Conservation (phyloP, 768 basidiomycete species). For the Suillus weaverae region DNA sequence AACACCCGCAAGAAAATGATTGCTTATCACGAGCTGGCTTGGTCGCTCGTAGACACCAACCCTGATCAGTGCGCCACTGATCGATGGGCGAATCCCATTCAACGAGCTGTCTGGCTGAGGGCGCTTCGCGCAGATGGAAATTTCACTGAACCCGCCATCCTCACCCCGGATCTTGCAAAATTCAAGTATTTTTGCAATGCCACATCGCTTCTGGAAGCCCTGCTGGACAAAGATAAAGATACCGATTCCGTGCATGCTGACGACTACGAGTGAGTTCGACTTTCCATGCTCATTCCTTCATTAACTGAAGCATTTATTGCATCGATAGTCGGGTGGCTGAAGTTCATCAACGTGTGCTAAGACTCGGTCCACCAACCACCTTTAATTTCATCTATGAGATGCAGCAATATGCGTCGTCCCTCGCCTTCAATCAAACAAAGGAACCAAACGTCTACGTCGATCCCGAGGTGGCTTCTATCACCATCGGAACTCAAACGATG, state of each 20-base stretch:
- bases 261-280: background rate
- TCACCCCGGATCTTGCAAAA: background rate
- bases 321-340: background rate
- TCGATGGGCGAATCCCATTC: background rate
- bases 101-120: background rate
- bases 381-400: background rate
- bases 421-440: background rate
- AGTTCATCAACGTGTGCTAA: background rate
- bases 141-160: background rate
- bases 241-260: background rate
- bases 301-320: fast-evolving
- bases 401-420: background rate
- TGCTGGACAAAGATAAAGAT: background rate
- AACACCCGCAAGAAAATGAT: background rate
- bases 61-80: background rate
- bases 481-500: background rate
- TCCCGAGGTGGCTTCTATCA: background rate
- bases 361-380: background rate
- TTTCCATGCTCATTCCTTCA: background rate
- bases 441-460: background rate
- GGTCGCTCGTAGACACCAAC: background rate
- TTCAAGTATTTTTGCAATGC: background rate
- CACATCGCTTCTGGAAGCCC: background rate
- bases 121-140: background rate
- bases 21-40: background rate